Base-by-base conservation (phyloP, 2,329 filamentous ascomycete species). In the Botrytis porri region DNA sequence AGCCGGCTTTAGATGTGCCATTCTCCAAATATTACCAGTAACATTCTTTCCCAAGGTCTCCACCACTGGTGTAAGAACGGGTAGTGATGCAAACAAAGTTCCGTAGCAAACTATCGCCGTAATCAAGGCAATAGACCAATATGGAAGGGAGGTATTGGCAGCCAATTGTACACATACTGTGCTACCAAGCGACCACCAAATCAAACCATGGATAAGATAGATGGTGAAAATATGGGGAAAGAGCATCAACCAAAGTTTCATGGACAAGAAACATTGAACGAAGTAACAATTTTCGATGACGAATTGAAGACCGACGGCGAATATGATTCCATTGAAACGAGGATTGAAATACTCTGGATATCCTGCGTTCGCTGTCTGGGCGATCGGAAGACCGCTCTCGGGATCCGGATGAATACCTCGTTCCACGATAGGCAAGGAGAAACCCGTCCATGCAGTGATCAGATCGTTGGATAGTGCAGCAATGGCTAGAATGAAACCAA, bases 221-320 rank as follows among this genome's bases (percentile, higher is more conserved):
- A 86, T 84, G 51, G 84, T 85, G 78, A 85, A 85, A 75, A 85
- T 84, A 76, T 86, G 84, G 7, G 84, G 84, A 77, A 85, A 85
- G 35, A 85, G 77, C 71, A 81, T 79, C 6, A 83, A 80, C 48
- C 85, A 79, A n/a, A 82, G 60, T 32, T 80, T 81, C 10, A 81
- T 78, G 2, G 82, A 83, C 5, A 86, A 79, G 20, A 83, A 73
- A 76, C 80, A 83, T 75, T 86, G 84, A 3, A 84, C 76, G 67
- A 78, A 76, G 3, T 81, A 81, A 22, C 77, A 80, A 6, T 82
- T 78, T 73, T 83, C 82, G n/a, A 83, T 79, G 39, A 81, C 73
- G 3, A 78, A 65, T 73, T 83, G 82, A 57, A 83, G 75, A 16
- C 77, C 77, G 25, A 81, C 74, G 3, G 80, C 77, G 63, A 84